Base-by-base conservation (phyloP, 2,329 filamentous ascomycete species). In the Atkinsonella texensis region DNA sequence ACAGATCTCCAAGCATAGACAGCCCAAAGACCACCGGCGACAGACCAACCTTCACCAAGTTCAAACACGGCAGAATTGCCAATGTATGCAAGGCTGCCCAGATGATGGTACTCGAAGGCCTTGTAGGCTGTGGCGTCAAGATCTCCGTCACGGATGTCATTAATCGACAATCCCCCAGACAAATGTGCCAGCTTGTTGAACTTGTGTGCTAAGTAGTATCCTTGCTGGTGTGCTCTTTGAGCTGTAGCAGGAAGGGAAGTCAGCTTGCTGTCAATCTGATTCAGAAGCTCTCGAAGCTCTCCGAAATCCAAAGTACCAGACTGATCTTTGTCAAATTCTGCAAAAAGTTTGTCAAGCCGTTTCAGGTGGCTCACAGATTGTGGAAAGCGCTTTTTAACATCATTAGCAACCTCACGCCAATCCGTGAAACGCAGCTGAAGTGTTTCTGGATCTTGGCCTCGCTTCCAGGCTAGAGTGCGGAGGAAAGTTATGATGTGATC, bases 61-160 rank as follows among this genome's bases (percentile, higher is more conserved):
- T 98, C 93, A 62, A 98, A 98, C 41, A 98, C 84, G 4, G 93
- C 93, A 8, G 89, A 90, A 66, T 98, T 98, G 44, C 94, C 94
- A 58, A 98, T 83, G 62, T 98, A 98, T 6, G 94, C 93, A 60
- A 98, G 70, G 58, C 83, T 93, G 20, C 94, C 93, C 20, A 98
- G 77, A 64, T 98, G 91, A 62, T 77, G 84, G 68, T 98, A 98
- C 67, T 94, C 85, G 63, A 98, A 98, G 0, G 93, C 87, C 67
- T 87, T 91, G 74, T 95, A 97, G 12, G 93, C 83, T 1, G 89
- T 86, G 45, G 91, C 87, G 62, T 98, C 94, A 6, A 97, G 70
- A 63, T 97, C 91, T 18, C 90, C 91, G 60, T 96, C 87, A 20
- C 84, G 75, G 42, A 97, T 79, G 49, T 94, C 81, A 62, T 97